Conservation (phyloP, 148 eudicot genomes). For the Silene latifolia region DNA sequence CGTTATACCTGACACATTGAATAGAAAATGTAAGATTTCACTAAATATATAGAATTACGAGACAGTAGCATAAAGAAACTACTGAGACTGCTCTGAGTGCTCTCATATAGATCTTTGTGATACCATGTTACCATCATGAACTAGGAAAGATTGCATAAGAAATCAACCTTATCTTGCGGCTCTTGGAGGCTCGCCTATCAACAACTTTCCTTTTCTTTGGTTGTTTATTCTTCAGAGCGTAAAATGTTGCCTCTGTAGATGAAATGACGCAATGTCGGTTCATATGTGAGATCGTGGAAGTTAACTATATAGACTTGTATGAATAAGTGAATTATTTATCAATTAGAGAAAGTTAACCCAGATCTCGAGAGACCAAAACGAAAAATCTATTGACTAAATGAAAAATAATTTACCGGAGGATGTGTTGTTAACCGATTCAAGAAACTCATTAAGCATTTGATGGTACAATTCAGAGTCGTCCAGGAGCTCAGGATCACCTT, state of each 20-base stretch:
- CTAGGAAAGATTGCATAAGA: not conserved
- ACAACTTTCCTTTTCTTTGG: conserved; percentile 82
- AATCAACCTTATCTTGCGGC: conserved; percentile 78
- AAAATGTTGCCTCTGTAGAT: conserved; percentile 61
- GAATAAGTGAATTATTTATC: not conserved
- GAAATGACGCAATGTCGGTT: not conserved
- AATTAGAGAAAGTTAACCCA: not conserved
- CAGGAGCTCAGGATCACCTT: conserved; percentile 87
- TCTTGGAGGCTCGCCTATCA: conserved; percentile 89
- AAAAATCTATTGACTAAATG: not conserved
- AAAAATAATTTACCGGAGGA: conserved; percentile 52
- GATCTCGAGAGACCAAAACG: not conserved
- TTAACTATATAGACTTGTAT: not conserved
- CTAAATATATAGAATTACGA: not conserved
- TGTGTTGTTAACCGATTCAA: conserved; percentile 65
- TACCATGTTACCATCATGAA: not conserved
- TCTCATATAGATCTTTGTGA: not conserved
- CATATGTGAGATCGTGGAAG: not conserved
- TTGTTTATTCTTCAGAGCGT: conserved; percentile 68
- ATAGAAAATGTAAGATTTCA: not conserved
- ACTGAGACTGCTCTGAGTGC: not conserved
- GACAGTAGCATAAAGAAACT: not conserved
- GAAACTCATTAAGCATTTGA: conserved; percentile 81
- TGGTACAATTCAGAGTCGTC: conserved; percentile 87
- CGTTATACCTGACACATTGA: conserved; percentile 49